These are phyloP conservation scores for Pleoardoris graminearum DNA, from an alignment of 2,329 filamentous ascomycete species.

Conservation along the genomic window DNA sequence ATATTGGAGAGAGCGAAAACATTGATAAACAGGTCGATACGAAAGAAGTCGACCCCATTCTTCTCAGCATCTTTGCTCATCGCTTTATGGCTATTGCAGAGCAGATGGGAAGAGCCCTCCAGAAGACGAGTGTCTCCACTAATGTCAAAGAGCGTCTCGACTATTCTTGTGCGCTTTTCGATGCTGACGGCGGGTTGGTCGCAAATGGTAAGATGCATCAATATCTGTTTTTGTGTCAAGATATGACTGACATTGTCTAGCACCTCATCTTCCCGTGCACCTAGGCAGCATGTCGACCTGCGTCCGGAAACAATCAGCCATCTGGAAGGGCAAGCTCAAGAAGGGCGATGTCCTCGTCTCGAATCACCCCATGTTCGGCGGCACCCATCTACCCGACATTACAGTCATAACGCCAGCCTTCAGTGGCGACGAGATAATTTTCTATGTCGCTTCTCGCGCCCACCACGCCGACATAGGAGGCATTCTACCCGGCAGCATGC, in stretches of 20 bases:
- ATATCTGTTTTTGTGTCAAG: not conserved
- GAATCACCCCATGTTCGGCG: constrained; percentile 82
- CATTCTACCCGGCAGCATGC: constrained; percentile 82
- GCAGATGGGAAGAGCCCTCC: constrained; percentile 77
- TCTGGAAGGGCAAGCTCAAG: constrained; percentile 78
- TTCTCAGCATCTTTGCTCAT: constrained; percentile 78
- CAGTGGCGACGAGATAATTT: constrained; percentile 73
- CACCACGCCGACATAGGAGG: constrained; percentile 87
- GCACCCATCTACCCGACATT: constrained; percentile 82
- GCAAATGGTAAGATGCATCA: constrained; percentile 60
- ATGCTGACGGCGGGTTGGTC: constrained; percentile 73
- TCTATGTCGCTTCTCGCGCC: constrained; percentile 78
- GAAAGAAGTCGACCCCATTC: constrained; percentile 71
- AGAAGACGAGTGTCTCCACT: constrained; percentile 78
- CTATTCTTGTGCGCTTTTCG: constrained; percentile 82
- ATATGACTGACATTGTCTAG: constrained; percentile 33
- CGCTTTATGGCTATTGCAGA: constrained; percentile 86
- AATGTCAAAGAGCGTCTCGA: constrained; percentile 83
- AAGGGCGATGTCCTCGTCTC: constrained; percentile 81
- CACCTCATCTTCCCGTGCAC: constrained; percentile 80
- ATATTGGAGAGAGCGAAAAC: constrained; percentile 65
- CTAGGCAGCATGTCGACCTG: constrained; percentile 86
- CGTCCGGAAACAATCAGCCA: constrained; percentile 74
- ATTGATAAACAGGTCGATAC: constrained; percentile 54
- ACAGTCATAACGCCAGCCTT: constrained; percentile 82